Evolutionary conservation across 2,329 filamentous ascomycete species (phyloP).

Genomic region (Epichloe sp.): DNA sequence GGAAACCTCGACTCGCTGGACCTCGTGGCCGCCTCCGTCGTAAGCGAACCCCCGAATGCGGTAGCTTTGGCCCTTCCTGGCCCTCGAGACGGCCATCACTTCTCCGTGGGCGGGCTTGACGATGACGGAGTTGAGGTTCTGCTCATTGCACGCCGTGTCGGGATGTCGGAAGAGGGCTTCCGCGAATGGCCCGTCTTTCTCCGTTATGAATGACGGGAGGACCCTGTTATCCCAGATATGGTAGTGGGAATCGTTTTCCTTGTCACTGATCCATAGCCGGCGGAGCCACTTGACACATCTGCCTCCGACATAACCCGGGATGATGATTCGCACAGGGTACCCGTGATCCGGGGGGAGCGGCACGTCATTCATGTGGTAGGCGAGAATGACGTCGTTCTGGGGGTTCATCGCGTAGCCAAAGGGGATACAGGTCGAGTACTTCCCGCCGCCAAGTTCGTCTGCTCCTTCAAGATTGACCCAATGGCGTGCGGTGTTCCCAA

Average conservation of each 20-base stretch:
- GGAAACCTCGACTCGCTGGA: constrained; percentile 34
- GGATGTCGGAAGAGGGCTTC: constrained; percentile 33
- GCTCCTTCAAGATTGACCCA: constrained; percentile 36
- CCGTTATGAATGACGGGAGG: constrained; percentile 35
- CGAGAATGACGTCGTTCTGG: not conserved
- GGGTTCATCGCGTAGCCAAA: constrained; percentile 25
- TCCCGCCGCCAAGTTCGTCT: constrained; percentile 31
- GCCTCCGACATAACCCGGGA: constrained; percentile 31
- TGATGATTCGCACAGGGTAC: constrained; percentile 26
- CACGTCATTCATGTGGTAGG: constrained; percentile 28
- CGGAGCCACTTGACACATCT: constrained; percentile 34
- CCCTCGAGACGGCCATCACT: constrained; percentile 23
- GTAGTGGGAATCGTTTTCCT: constrained; percentile 32
- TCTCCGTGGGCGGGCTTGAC: constrained; percentile 32
- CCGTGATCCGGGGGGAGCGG: constrained; percentile 32
- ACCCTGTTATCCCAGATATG: constrained; percentile 31
- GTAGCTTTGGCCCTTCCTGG: constrained; percentile 26
- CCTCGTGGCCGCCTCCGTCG: constrained; percentile 34
- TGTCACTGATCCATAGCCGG: constrained; percentile 26
- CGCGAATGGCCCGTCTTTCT: constrained; percentile 34
- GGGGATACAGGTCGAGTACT: constrained; percentile 34
- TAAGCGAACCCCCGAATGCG: constrained; percentile 22
- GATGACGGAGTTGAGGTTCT: constrained; percentile 35
- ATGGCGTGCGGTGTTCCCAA: constrained; percentile 12
- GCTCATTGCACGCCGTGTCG: constrained; percentile 33